Percentiles rank a stretch among this genome's conserved stretches.
These are phyloP conservation scores for Triticum monococcum DNA, from an alignment of 176 grass and related monocot species.

Conservation along the genomic window DNA sequence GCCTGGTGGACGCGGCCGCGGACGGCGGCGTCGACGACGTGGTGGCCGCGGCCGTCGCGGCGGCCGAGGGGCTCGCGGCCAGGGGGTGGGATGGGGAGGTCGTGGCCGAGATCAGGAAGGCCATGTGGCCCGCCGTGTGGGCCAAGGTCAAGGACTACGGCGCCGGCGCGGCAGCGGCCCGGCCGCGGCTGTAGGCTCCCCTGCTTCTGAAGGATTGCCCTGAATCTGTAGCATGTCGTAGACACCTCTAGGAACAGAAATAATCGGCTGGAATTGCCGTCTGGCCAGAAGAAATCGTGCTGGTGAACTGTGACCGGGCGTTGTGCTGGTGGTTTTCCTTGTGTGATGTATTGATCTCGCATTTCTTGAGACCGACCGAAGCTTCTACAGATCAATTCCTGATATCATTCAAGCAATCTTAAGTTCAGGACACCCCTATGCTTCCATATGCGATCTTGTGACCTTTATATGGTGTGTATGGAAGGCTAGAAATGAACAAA, in stretches of 20 bases:
- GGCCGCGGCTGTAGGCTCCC: constrained; percentile 1
- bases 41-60: constrained; percentile 34
- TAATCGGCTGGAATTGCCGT: not conserved
- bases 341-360: not conserved
- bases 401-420: too few relatives aligned
- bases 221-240: not conserved
- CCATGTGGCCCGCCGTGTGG: constrained; percentile 33
- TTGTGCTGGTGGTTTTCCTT: not conserved
- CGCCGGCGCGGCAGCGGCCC: not conserved
- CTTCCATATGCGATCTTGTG: too few relatives aligned
- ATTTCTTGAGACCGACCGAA: not conserved
- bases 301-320: not conserved
- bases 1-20: constrained; percentile 53
- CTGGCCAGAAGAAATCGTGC: too few relatives aligned
- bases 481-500: too few relatives aligned
- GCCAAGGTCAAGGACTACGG: constrained; percentile 15
- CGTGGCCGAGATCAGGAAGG: constrained; percentile 39
- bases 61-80: constrained; percentile 41
- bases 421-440: too few relatives aligned
- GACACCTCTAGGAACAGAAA: not conserved
- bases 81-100: constrained; percentile 44
- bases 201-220: not conserved
- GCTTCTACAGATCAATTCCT: not conserved
- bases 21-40: constrained; percentile 35
- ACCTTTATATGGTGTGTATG: too few relatives aligned